phyloP scores from a whole-genome alignment of 2,329 filamentous ascomycete species.

The Botrytis aclada region DNA sequence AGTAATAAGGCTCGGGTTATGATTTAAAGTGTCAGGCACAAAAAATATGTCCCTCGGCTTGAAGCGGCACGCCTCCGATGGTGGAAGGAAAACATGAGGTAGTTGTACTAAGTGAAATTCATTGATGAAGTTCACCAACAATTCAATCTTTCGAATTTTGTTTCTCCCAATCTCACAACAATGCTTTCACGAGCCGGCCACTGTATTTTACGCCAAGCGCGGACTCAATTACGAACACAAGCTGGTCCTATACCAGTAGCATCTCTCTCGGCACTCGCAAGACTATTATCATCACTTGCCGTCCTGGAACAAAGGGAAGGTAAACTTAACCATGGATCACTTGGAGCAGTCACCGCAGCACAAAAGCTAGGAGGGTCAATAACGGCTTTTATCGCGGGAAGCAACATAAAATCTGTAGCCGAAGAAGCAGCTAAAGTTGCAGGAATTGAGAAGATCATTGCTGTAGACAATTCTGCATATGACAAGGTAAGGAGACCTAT shows the following conservation, averaged over 20 bases:
- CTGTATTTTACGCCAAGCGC: constrained; percentile 35
- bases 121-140: constrained; percentile 15
- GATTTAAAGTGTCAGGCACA: not conserved
- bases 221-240: constrained; percentile 44
- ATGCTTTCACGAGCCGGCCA: constrained; percentile 37
- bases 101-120: not conserved
- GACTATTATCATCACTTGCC: constrained; percentile 82
- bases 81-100: constrained; percentile 15
- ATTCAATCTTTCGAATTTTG: constrained; percentile 16
- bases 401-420: constrained; percentile 70
- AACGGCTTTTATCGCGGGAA: constrained; percentile 84
- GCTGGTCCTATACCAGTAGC: constrained; percentile 40
- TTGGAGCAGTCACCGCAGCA: constrained; percentile 83
- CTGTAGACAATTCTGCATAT: constrained; percentile 84
- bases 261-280: constrained; percentile 53
- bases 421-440: constrained; percentile 84
- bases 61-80: constrained; percentile 14
- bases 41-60: constrained; percentile 12
- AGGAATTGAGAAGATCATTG: constrained; percentile 87
- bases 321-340: constrained; percentile 75
- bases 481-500: constrained; percentile 64
- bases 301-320: constrained; percentile 91
- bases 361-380: constrained; percentile 81
- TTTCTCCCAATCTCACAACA: constrained; percentile 22
- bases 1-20: not conserved